These are phyloP conservation scores for Inosperma sp. DNA, from an alignment of 768 basidiomycete genomes.

Conservation along the genomic window DNA sequence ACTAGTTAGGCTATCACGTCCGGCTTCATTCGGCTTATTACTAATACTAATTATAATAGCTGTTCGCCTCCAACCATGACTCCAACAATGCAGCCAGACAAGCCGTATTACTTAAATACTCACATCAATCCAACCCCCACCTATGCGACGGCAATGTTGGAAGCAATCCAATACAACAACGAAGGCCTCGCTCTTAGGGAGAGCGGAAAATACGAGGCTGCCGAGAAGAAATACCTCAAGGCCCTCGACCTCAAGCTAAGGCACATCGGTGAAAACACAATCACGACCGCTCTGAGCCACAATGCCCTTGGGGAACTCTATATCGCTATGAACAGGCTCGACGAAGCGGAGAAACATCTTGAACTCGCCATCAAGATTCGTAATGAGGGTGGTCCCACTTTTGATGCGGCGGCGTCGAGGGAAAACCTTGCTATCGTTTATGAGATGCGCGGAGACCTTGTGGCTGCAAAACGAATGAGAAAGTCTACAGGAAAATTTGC, in stretches of 20 bases:
- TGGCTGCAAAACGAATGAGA: slow-evolving; percentile 25
- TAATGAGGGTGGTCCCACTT: slow-evolving; percentile 16
- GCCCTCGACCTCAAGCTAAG: slow-evolving; percentile 28
- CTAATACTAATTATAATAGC: too few species aligned
- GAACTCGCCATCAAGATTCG: slow-evolving; percentile 28
- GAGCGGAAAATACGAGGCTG: slow-evolving; percentile 7
- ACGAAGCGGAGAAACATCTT: slow-evolving; percentile 36
- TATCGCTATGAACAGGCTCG: slow-evolving; percentile 30
- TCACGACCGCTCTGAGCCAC: slow-evolving; percentile 26
- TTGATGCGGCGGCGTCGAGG: slow-evolving; percentile 33
- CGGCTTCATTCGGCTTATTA: too few species aligned
- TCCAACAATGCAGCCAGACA: too few species aligned
- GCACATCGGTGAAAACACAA: slow-evolving; percentile 19
- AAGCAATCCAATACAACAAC: not conserved
- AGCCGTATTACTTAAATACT: too few species aligned
- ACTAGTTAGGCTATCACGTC: too few species aligned
- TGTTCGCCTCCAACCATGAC: too few species aligned
- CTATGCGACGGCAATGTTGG: not conserved
- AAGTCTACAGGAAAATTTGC: not conserved
- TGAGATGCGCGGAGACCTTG: slow-evolving; percentile 30
- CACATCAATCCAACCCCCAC: not conserved
- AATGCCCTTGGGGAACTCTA: slow-evolving; percentile 36
- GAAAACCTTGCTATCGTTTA: slow-evolving; percentile 36
- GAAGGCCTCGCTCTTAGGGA: not conserved
- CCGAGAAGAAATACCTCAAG: slow-evolving; percentile 28